Evolutionary conservation across 176 grass and related monocot species (phyloP), one percentile per base, ranked within the genome.

Genomic region (Oryza glaberrima): DNA sequence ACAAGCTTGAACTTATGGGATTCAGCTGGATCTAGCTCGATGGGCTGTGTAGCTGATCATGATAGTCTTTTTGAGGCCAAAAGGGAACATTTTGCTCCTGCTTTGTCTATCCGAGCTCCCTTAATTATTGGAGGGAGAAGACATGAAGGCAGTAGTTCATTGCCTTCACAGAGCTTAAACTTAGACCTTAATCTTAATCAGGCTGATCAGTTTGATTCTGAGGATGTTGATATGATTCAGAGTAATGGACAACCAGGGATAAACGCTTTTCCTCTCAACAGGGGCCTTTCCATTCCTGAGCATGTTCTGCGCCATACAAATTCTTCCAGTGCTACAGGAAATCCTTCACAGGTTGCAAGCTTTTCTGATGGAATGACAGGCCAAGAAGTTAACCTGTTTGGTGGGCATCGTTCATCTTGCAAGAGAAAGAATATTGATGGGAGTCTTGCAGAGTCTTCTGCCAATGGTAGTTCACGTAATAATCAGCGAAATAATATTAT

Each of bases 101-200:
- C 81, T 76, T 49, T 90, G 69, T 83, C 89, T 70, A 83, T 82
- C 2, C 78, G 83, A 11, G 60, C 68, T 23, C 81, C 82, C 61
- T 85, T 64, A 20, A 88, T 47, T 81, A 78, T 86, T 4, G 90
- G 78, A 60, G 79, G 86, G 60, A 88, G 86, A 81, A 78, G 86
- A 36, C 74, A 43, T 65, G 86, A 92, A 92, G 79, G 63, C 28
- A 56, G 36, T 82, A 82, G 78, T 82, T 85, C 86, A 8, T 73
- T 82, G 66, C 78, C 86, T 88, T 85, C 72, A 20, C 86, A 82
- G 52, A 90, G 73, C 61, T 69, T 88, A 56, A 88, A 92, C 69
- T 82, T 92, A 75, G 86, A 92, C 49, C 90, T 92, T 20, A 91
- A 91, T 20, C 13, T 91, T 65, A 85, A 85, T 83, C 82, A 92